Base-by-base conservation (phyloP, 2,329 filamentous ascomycete species). In the Fusarium fracticaudum region DNA sequence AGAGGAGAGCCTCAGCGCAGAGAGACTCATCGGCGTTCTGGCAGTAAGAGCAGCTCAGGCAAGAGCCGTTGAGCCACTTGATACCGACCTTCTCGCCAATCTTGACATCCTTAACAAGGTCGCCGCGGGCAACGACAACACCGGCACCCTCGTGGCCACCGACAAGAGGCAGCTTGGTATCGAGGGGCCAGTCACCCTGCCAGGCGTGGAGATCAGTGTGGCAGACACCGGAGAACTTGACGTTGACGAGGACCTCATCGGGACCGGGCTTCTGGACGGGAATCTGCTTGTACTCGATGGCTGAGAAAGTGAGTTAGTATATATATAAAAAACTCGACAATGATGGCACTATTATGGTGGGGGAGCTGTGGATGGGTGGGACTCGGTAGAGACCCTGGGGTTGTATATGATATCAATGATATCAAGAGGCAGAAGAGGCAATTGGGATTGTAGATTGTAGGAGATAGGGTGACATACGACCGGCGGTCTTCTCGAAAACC, bases 1-100 rank as follows among this genome's bases (percentile, higher is more conserved):
- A 97, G 45, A 98, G 89, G 41, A 89, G 85, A 33, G 93, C 90
- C 68, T 93, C 86, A 22, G 88, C 83, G 86, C 96, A 98, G 11
- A 98, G 91, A 6, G 94, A 92, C 85, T 98, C 95, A 77, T 97
- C 93, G 54, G 90, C 83, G 77, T 91, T 88, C 80, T 92, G 91
- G 86, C 95, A 98, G 88, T 94, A 97, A 77, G 91, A 88, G 86
- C 95, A 98, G 74, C 87, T 83, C 71, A 97, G 87, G 84, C 96
- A 98, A 53, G 93, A 92, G 73, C 94, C 93, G 84, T 98, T 96
- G 80, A 98, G 87, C 95, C 95, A 98, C 87, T 94, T 98, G 84
- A 98, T 90, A 81, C 96, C 96, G 71, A 91, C 96, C 79, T 94
- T 87, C 80, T 97, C 94, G 77, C 95, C 95, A 78, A 98, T 87